Evolutionary conservation across 2,329 filamentous ascomycete genomes (phyloP).

Genomic region (Lomentospora prolificans): DNA sequence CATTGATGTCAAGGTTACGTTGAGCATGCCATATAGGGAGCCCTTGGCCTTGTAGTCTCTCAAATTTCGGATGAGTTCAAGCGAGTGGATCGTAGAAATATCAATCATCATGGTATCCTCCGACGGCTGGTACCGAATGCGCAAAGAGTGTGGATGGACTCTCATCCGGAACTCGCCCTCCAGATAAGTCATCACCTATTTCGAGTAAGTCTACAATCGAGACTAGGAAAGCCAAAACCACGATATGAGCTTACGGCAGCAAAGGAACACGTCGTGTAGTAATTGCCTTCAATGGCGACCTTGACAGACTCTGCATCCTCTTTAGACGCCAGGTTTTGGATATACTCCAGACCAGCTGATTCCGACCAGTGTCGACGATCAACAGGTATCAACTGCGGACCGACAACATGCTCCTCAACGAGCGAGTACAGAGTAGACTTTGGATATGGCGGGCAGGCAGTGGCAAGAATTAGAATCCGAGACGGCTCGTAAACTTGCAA

Average conservation of each 20-base stretch:
- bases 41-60: constrained; percentile 69
- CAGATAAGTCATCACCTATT: constrained; percentile 69
- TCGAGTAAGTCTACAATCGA: constrained; percentile 12
- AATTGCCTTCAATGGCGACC: constrained; percentile 70
- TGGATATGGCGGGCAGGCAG: constrained; percentile 52
- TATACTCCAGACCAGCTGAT: constrained; percentile 62
- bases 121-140: constrained; percentile 77
- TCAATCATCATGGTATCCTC: constrained; percentile 96
- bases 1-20: constrained; percentile 82
- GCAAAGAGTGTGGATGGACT: constrained; percentile 70
- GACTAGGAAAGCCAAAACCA: background rate
- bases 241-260: constrained; percentile 55
- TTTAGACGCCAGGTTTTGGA: constrained; percentile 67
- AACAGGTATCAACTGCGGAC: constrained; percentile 44
- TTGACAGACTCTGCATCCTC: constrained; percentile 76
- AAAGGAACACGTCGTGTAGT: constrained; percentile 76
- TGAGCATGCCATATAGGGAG: constrained; percentile 75
- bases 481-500: constrained; percentile 71
- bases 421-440: constrained; percentile 67
- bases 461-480: constrained; percentile 67
- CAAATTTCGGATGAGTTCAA: constrained; percentile 86
- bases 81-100: constrained; percentile 70
- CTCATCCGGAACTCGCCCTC: constrained; percentile 58
- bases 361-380: constrained; percentile 83
- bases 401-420: constrained; percentile 60